Evolutionary conservation across 805 yeast species (phyloP).

Genomic region (Aciculoconidium aculeatum): DNA sequence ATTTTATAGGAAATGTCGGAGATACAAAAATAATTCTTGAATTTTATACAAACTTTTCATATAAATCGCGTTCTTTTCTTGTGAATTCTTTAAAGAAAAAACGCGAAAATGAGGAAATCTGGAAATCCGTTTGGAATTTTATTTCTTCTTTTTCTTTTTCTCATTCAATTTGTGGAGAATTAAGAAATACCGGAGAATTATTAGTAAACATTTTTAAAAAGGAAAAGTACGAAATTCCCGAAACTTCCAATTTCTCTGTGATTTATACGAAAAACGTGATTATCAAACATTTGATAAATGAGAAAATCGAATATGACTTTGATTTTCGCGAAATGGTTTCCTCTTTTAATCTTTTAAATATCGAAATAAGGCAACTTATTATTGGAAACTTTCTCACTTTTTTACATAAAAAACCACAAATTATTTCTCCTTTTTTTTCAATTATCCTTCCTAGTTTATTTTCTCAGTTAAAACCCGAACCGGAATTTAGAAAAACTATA

Average conservation of each 20-base stretch:
- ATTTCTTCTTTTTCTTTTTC: conserved; percentile 13
- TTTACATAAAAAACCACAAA: conserved; percentile 47
- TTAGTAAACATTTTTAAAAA: conserved; percentile 21
- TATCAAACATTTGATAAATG: conserved; percentile 24
- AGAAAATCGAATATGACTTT: conserved; percentile 8
- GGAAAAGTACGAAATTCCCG: conserved; percentile 3
- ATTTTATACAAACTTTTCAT: conserved; percentile 5
- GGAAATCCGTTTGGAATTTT: conserved; percentile 18
- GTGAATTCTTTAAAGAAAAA: too few relatives aligned
- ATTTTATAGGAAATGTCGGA: too few relatives aligned
- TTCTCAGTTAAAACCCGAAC: conserved; percentile 49
- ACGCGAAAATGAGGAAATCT: conserved; percentile 15
- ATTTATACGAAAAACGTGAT: conserved; percentile 29
- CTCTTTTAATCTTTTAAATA: conserved; percentile 23
- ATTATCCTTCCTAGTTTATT: conserved; percentile 45
- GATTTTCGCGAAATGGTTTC: conserved; percentile 17
- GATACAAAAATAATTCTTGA: too few relatives aligned
- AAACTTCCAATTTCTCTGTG: conserved; percentile 8
- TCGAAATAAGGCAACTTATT: conserved; percentile 56
- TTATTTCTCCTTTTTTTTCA: conserved; percentile 40
- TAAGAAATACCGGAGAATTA: conserved; percentile 32
- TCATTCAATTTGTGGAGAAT: conserved; percentile 16
- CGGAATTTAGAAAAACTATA: conserved; percentile 54
- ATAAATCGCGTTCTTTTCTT: too few relatives aligned
- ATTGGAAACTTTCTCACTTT: conserved; percentile 55